Conservation (phyloP, 2,329 filamentous ascomycete species). For the Beauveria varroae region DNA sequence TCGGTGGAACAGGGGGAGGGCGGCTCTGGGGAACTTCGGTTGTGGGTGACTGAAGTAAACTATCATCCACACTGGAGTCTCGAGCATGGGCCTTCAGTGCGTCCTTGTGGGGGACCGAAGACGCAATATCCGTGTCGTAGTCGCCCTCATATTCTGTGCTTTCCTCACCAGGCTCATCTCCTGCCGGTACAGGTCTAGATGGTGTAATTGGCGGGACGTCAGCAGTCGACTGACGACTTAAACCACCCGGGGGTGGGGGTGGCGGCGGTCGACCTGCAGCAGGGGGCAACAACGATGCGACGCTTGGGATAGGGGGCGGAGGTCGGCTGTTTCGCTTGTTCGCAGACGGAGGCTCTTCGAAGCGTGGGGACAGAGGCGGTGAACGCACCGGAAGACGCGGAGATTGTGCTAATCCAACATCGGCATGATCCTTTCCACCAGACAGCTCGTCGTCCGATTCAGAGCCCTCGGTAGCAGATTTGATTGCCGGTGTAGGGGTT, state of each 20-base stretch:
- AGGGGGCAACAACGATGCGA: conserved; percentile 38
- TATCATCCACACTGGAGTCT: conserved; percentile 69
- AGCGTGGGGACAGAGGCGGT: conserved; percentile 28
- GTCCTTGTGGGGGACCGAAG: conserved; percentile 90
- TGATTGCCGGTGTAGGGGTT: conserved; percentile 42
- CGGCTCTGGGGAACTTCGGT: conserved; percentile 36
- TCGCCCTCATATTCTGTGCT: conserved; percentile 94
- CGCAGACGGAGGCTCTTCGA: conserved; percentile 29
- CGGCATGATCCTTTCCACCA: conserved; percentile 33
- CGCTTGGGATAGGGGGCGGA: conserved; percentile 54
- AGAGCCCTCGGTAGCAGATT: conserved; percentile 68
- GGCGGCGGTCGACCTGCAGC: conserved; percentile 56
- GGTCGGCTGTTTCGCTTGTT: conserved; percentile 50
- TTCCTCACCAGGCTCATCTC: conserved; percentile 66
- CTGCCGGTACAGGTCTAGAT: conserved; percentile 34
- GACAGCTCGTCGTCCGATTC: conserved; percentile 86
- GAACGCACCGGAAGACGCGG: conserved; percentile 17
- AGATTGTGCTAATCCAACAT: conserved; percentile 29
- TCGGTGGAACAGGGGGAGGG: conserved; percentile 50
- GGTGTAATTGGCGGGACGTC: conserved; percentile 42
- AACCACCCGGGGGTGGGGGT: conserved; percentile 52
- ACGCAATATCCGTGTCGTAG: conserved; percentile 94
- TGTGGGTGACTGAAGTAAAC: conserved; percentile 50
- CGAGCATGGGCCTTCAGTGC: conserved; percentile 75
- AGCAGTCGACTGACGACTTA: conserved; percentile 52